phyloP scores from a whole-genome alignment of 106 monocot species.

The Acanthochlamys bracteata region DNA sequence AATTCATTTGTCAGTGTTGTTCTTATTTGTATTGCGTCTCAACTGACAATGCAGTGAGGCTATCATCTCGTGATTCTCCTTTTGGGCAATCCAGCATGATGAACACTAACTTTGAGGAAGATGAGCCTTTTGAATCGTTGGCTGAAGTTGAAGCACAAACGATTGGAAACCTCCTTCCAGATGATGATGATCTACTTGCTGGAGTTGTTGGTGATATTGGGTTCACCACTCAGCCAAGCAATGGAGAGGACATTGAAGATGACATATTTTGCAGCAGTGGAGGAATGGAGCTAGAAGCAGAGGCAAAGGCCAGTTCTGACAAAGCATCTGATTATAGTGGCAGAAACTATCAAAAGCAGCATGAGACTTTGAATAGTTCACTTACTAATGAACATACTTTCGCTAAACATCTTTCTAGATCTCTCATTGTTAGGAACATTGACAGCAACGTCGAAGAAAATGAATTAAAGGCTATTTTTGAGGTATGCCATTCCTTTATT shows the following conservation, averaged over 20 bases:
- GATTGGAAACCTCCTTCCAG: constrained; percentile 73
- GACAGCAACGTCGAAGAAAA: constrained; percentile 12
- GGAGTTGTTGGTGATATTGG: constrained; percentile 22
- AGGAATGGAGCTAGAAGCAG: constrained; percentile 28
- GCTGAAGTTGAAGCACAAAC: constrained; percentile 63
- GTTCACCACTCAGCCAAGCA: constrained; percentile 5
- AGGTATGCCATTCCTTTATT: constrained; percentile 11
- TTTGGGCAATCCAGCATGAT: constrained; percentile 22
- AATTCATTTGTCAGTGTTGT: neutral
- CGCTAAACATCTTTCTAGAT: constrained; percentile 22
- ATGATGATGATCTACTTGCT: constrained; percentile 19
- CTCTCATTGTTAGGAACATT: constrained; percentile 23
- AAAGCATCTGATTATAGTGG: constrained; percentile 4
- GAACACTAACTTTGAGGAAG: constrained; percentile 32
- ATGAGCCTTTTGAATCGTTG: constrained; percentile 26
- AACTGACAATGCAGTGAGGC: constrained; percentile 32
- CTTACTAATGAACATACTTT: constrained; percentile 9
- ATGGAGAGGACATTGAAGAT: constrained; percentile 14
- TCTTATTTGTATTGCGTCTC: neutral
- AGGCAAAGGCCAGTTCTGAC: neutral
- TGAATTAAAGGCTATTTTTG: constrained; percentile 23
- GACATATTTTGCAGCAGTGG: constrained; percentile 24
- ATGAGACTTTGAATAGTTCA: neutral
- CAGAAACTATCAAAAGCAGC: neutral
- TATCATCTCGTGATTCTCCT: constrained; percentile 25